A percentile compares a stretch with the other conserved stretches of the same genome.
Conservation (phyloP, 2,329 filamentous ascomycete species). For the Colletotrichum lentis region DNA sequence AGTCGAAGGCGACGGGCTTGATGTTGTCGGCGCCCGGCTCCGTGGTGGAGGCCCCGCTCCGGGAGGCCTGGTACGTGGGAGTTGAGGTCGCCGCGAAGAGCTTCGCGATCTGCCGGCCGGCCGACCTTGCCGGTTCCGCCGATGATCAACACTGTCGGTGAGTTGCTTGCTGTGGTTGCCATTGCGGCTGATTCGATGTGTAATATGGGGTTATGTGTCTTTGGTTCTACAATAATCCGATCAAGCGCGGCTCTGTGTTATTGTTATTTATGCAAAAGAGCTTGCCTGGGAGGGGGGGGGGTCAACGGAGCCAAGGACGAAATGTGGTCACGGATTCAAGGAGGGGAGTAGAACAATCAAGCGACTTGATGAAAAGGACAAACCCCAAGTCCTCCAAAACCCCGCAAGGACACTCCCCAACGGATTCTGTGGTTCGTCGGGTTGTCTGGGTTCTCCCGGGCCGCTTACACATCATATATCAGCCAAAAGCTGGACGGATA, state of each 20-base stretch:
- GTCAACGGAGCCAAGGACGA: slow-evolving; percentile 10
- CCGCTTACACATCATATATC: too few species aligned
- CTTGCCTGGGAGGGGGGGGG: background rate
- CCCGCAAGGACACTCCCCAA: background rate
- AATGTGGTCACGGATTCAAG: slow-evolving; percentile 13
- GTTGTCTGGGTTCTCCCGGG: too few species aligned
- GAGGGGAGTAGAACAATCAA: accelerated
- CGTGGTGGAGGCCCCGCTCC: slow-evolving; percentile 40
- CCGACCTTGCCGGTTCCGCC: slow-evolving; percentile 58
- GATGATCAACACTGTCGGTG: slow-evolving; percentile 48
- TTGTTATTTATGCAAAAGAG: background rate
- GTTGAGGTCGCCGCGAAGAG: slow-evolving; percentile 46
- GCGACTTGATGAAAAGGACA: background rate
- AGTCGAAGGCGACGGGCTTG: slow-evolving; percentile 53
- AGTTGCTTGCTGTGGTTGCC: background rate
- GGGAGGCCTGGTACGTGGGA: slow-evolving; percentile 51
- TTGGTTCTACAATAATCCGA: too few species aligned
- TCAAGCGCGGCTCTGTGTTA: background rate
- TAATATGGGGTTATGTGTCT: background rate
- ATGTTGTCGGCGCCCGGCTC: slow-evolving; percentile 37
- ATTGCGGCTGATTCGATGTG: background rate
- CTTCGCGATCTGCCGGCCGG: slow-evolving; percentile 49
- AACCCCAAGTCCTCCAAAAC: slow-evolving; percentile 9
- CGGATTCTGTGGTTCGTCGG: background rate
- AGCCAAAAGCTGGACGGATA: too few species aligned